A percentile compares a stretch with the other conserved stretches of the same genome.
Conservation (phyloP, 2,329 filamentous ascomycete species). For the Aureobasidium lini region DNA sequence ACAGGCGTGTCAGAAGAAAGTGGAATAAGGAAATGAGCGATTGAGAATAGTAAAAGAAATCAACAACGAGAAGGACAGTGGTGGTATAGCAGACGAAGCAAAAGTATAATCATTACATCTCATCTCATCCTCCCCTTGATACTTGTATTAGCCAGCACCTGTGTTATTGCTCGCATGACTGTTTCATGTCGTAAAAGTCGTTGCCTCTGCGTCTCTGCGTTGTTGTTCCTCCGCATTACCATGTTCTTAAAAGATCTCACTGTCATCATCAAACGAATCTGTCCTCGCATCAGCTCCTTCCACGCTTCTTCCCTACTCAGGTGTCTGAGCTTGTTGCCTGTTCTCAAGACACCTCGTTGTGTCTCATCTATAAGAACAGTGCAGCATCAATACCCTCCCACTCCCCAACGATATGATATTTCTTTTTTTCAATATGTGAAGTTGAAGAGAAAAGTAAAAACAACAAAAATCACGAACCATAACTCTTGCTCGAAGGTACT, state of each 20-base stretch:
- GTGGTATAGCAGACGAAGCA: not conserved
- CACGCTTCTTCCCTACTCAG: not conserved
- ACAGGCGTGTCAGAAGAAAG: not conserved
- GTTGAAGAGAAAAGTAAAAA: not conserved
- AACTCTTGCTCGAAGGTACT: constrained; percentile 12
- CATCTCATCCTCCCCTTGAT: not conserved
- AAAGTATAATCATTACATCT: constrained; percentile 5
- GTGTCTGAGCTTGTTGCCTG: not conserved
- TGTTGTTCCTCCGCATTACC: not conserved
- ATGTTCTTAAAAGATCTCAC: constrained; percentile 2
- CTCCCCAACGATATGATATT: not conserved
- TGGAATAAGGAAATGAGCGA: not conserved
- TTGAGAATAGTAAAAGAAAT: not conserved
- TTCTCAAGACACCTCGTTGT: not conserved
- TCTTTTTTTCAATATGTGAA: not conserved
- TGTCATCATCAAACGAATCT: constrained; percentile 10
- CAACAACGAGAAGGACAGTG: not conserved
- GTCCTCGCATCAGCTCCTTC: constrained; percentile 8
- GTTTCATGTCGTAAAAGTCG: not conserved
- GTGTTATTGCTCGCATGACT: not conserved
- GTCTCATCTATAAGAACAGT: not conserved
- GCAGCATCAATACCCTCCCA: not conserved
- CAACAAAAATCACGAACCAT: constrained; percentile 13
- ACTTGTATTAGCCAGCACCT: not conserved
- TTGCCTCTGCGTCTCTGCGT: not conserved